Base-by-base conservation (phyloP, 768 basidiomycete genomes). In the Pluteus cervinus region DNA sequence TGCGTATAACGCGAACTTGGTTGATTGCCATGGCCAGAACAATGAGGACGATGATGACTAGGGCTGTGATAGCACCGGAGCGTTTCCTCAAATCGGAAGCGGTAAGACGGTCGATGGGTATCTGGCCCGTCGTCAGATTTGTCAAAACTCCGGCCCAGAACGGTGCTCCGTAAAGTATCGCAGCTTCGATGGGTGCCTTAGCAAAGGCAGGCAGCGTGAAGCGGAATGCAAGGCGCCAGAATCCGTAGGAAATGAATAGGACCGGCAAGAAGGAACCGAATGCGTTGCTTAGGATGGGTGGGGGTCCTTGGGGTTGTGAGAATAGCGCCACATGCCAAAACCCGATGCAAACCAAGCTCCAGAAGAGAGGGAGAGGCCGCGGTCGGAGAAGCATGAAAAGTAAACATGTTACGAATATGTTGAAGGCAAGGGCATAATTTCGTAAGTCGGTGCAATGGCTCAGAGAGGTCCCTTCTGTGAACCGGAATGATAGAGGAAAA, bases 241-340 rank as follows among this genome's bases (percentile, higher is more conserved):
- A 80, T 9, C 66, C 80, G 42, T 89, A 88, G 7, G 72, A 75
- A 37, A 89, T 75, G 49, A 89, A 91, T 15, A 92, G 65, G 0
- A 73, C 57, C 0, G 89, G 88, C 7, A 92, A 66, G 61, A 92
- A 92, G 4, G 75, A 72, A 21, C 71, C 74, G 46, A 92, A 89
- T 5, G 76, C 85, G n/a, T 66, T 62, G 39, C 82, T 76, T 39
- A 91, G 58, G 18, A 72, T 69, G 4, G 90, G 87, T 24, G 85
- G 82, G 5, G 67, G 68, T 1, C 65, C 68, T 31, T 62, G 73
- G 5, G 83, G 82, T 49, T 90, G 81, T 7, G 84, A 84, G 49
- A 88, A 89, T 26, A 92, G 71, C 0, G 75, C 65, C 37, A 88
- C 66, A 47, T 92, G 87, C 88, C 89, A 92, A 54, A 76, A 91